These are phyloP conservation scores for Pythium rhizo-oryzae DNA, from an alignment of 352 stramenopile species.

Conservation along the genomic window DNA sequence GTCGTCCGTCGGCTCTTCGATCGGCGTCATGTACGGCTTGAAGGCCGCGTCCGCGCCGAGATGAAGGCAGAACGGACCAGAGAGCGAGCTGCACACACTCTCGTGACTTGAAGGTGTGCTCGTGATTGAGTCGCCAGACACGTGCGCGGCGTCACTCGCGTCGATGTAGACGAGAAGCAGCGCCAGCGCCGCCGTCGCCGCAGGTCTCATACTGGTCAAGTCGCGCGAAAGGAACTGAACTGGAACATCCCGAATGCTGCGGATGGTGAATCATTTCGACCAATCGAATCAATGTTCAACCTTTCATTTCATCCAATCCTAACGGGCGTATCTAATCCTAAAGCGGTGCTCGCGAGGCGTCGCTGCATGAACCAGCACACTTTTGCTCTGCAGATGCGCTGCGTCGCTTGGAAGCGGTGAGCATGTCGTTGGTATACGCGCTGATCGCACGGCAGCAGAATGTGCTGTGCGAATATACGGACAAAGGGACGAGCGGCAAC, in stretches of 20 bases:
- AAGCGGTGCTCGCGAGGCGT: constrained; percentile 12
- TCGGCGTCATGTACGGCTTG: constrained; percentile 64
- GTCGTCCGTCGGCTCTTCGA: constrained; percentile 22
- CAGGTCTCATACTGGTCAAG: not conserved
- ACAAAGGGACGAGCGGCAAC: constrained; percentile 62
- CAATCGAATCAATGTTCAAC: not conserved
- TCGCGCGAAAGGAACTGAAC: not conserved
- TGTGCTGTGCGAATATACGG: constrained; percentile 80
- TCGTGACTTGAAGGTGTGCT: not conserved
- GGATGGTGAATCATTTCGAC: not conserved
- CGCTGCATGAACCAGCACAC: not conserved
- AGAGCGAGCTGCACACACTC: constrained; percentile 62
- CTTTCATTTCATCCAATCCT: constrained; percentile 19
- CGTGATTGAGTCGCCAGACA: not conserved
- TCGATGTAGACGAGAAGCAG: not conserved
- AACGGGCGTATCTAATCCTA: constrained; percentile 3
- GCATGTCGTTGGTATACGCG: constrained; percentile 75
- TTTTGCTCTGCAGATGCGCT: not conserved
- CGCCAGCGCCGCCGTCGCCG: not conserved
- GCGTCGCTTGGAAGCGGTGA: not conserved
- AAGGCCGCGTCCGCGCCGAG: constrained; percentile 40
- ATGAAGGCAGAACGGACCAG: constrained; percentile 59
- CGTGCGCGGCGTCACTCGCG: not conserved
- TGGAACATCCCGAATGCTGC: no score
- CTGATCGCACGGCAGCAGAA: constrained; percentile 72